Conservation (phyloP, 805 yeast species). For the Saturnispora dispora region DNA sequence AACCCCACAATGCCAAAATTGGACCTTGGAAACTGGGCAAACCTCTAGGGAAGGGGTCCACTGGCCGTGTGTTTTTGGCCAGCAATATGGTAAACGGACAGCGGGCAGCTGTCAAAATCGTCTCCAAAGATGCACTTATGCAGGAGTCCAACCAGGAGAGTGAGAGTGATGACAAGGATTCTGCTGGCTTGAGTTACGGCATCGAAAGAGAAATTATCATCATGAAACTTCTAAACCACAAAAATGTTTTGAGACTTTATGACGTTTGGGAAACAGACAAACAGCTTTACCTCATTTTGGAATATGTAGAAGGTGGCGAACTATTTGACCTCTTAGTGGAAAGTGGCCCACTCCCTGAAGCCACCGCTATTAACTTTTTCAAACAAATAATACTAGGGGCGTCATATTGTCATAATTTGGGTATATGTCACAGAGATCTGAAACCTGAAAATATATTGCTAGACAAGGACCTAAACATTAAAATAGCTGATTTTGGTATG, state of each 20-base stretch:
- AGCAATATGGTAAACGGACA: slow-evolving; percentile 77
- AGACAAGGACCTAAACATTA: slow-evolving; percentile 79
- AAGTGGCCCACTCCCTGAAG: slow-evolving; percentile 79
- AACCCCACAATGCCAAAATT: slow-evolving; percentile 35
- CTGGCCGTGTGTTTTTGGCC: slow-evolving; percentile 91
- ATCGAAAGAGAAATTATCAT: slow-evolving; percentile 79
- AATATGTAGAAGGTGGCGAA: slow-evolving; percentile 97
- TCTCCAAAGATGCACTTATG: slow-evolving; percentile 67
- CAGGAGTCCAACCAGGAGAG: slow-evolving; percentile 7
- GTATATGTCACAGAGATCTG: slow-evolving; percentile 69
- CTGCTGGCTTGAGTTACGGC: slow-evolving; percentile 66
- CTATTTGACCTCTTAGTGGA: slow-evolving; percentile 85
- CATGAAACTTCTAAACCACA: slow-evolving; percentile 72
- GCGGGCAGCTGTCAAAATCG: slow-evolving; percentile 93
- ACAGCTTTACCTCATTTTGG: slow-evolving; percentile 77
- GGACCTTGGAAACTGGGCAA: slow-evolving; percentile 98
- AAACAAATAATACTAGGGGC: slow-evolving; percentile 60
- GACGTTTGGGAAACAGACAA: slow-evolving; percentile 86
- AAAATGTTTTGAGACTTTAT: slow-evolving; percentile 67
- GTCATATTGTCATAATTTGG: slow-evolving; percentile 55
- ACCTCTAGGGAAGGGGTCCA: slow-evolving; percentile 92
- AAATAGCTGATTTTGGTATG: slow-evolving; percentile 98
- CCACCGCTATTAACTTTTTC: slow-evolving; percentile 84
- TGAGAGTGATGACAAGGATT: slow-evolving; percentile 31
- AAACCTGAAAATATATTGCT: slow-evolving; percentile 73